A percentile compares a stretch with the other conserved stretches of the same genome.
Conservation (phyloP, 495 filamentous ascomycete species). For the Mytilinidion resinicola region DNA sequence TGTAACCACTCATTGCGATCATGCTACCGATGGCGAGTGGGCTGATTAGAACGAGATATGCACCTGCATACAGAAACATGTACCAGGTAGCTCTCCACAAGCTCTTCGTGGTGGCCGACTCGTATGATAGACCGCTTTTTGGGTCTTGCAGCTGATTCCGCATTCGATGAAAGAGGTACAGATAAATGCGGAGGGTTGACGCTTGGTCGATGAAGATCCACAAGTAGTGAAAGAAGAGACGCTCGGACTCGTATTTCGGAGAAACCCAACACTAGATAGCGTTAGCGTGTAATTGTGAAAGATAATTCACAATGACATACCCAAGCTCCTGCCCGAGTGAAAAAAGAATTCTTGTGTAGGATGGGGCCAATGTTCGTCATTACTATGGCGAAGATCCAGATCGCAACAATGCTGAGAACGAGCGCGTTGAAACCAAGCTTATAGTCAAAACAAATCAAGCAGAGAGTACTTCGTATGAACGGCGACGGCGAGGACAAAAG, state of each 20-base stretch:
- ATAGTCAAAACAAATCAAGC: constrained; percentile 19
- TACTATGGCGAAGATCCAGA: constrained; percentile 28
- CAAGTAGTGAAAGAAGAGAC: constrained; percentile 69
- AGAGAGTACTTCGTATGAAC: constrained; percentile 53
- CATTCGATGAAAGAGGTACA: constrained; percentile 56
- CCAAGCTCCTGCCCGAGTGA: constrained; percentile 34
- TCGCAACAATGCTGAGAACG: constrained; percentile 13
- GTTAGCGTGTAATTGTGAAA: constrained; percentile 12
- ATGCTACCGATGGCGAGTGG: constrained; percentile 67
- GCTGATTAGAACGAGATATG: constrained; percentile 65
- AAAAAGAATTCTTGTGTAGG: constrained; percentile 27
- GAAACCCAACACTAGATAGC: constrained; percentile 63
- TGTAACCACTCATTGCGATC: constrained; percentile 51
- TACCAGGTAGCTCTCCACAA: constrained; percentile 47
- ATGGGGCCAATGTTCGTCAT: constrained; percentile 30
- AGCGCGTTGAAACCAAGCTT: constrained; percentile 25
- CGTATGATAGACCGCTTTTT: constrained; percentile 26
- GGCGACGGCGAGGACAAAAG: constrained; percentile 51
- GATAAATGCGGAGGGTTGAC: constrained; percentile 58
- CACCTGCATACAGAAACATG: constrained; percentile 71
- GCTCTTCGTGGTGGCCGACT: constrained; percentile 10
- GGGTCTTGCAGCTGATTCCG: constrained; percentile 37
- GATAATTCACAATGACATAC: constrained; percentile 27
- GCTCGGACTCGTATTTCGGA: constrained; percentile 50
- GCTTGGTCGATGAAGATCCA: constrained; percentile 71